Percentiles rank a stretch among this genome's conserved stretches.
phyloP scores from a whole-genome alignment of 2,329 filamentous ascomycete species.

The Chalaropsis thielavioides region DNA sequence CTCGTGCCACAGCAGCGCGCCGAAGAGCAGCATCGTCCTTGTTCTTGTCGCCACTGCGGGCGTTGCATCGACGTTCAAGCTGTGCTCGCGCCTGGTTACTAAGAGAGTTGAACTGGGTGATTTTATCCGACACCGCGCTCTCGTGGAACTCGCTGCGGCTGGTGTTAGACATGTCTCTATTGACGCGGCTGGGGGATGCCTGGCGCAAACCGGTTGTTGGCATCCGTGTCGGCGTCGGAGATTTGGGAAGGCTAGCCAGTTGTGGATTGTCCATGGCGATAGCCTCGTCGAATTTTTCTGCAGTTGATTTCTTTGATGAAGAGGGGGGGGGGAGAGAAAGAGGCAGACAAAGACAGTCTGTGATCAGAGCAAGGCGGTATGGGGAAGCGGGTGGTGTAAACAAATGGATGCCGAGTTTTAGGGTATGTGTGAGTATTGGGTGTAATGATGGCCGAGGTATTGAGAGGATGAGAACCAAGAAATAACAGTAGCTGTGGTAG shows the following conservation, averaged over 20 bases:
- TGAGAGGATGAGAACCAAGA: no score
- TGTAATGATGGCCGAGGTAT: no score
- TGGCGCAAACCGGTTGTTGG: slow-evolving; percentile 31
- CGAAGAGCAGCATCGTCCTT: slow-evolving; percentile 44
- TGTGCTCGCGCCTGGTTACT: slow-evolving; percentile 42
- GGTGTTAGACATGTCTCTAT: slow-evolving; percentile 30
- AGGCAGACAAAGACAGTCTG: background rate
- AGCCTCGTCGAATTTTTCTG: no score
- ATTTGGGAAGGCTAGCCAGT: background rate
- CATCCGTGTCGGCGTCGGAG: background rate
- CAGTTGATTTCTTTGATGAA: background rate
- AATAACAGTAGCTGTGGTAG: no score
- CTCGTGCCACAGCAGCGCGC: slow-evolving; percentile 51
- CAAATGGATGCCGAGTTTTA: background rate
- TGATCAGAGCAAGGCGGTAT: background rate
- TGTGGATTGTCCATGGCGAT: background rate
- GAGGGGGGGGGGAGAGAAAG: background rate
- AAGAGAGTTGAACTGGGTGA: slow-evolving; percentile 59
- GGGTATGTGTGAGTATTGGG: background rate
- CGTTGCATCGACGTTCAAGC: slow-evolving; percentile 34
- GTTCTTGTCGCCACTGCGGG: background rate
- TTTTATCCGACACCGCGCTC: slow-evolving; percentile 50
- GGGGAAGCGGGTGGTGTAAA: background rate
- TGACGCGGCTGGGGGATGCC: slow-evolving; percentile 49
- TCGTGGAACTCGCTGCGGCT: slow-evolving; percentile 33